Evolutionary conservation across 768 basidiomycete genomes (phyloP).

Genomic region (Collybia mongolica): DNA sequence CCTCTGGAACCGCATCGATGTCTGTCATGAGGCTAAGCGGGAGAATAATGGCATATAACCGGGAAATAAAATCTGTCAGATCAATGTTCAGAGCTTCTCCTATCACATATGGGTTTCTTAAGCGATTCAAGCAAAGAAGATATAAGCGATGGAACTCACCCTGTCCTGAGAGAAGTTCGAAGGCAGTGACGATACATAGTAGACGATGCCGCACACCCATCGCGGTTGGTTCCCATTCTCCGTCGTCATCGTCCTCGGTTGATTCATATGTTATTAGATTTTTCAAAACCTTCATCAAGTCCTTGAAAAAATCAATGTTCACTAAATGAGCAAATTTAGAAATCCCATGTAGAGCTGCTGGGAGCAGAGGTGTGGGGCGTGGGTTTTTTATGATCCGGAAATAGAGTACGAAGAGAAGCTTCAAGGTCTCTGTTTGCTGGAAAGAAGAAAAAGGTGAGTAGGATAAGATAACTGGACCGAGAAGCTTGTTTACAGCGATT

Average conservation of each 20-base stretch:
- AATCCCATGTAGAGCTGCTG: slow-evolving; percentile 88
- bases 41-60: slow-evolving; percentile 80
- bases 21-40: slow-evolving; percentile 67
- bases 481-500: slow-evolving; percentile 53
- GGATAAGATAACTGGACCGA: neutral
- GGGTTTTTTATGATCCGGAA: slow-evolving; percentile 93
- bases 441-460: slow-evolving; percentile 9
- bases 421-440: slow-evolving; percentile 97
- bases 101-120: slow-evolving; percentile 28
- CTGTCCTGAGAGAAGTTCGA: slow-evolving; percentile 95
- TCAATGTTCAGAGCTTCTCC: slow-evolving; percentile 98
- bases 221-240: slow-evolving; percentile 27
- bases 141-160: slow-evolving; percentile 44
- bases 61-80: slow-evolving; percentile 82
- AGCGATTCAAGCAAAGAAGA: slow-evolving; percentile 1
- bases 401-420: slow-evolving; percentile 95
- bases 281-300: slow-evolving; percentile 86
- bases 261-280: slow-evolving; percentile 60
- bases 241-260: slow-evolving; percentile 37
- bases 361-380: slow-evolving; percentile 72
- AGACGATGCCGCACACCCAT: slow-evolving; percentile 58
- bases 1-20: slow-evolving; percentile 51
- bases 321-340: slow-evolving; percentile 94
- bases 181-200: slow-evolving; percentile 93
- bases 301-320: slow-evolving; percentile 98